Evolutionary conservation across 768 basidiomycete genomes (phyloP).

Genomic region (Phaffia tasmanica): DNA sequence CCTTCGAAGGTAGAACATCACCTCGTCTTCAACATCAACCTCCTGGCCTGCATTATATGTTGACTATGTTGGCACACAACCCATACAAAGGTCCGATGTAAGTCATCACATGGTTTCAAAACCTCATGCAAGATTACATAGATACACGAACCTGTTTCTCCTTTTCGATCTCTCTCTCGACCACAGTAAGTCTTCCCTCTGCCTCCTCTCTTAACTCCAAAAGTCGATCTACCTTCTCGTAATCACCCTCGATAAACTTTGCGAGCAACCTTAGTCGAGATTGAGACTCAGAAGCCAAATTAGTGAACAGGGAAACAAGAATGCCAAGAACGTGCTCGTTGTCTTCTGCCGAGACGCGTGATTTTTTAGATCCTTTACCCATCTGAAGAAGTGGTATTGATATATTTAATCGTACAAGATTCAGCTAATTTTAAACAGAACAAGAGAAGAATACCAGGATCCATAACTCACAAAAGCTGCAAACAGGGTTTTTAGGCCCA

Average conservation of each 20-base stretch:
- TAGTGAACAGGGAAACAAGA: slow-evolving; percentile 73
- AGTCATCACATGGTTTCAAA: not conserved
- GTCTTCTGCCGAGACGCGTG: slow-evolving; percentile 52
- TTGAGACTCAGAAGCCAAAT: slow-evolving; percentile 72
- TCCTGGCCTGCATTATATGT: slow-evolving; percentile 50
- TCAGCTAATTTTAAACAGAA: not conserved
- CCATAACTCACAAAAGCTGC: slow-evolving; percentile 67
- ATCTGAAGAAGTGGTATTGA: no score
- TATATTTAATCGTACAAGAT: not conserved
- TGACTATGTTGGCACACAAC: slow-evolving; percentile 40
- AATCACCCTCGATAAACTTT: slow-evolving; percentile 86
- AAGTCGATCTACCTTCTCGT: slow-evolving; percentile 89
- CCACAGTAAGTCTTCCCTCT: slow-evolving; percentile 48
- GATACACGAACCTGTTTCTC: slow-evolving; percentile 53
- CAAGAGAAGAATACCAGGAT: not conserved
- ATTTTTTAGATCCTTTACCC: slow-evolving; percentile 23
- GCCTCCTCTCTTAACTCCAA: slow-evolving; percentile 73
- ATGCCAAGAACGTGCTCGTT: slow-evolving; percentile 78
- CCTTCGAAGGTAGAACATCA: slow-evolving; percentile 70
- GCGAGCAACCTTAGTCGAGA: slow-evolving; percentile 68
- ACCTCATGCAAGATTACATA: not conserved
- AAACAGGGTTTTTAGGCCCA: slow-evolving; percentile 83
- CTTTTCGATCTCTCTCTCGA: slow-evolving; percentile 55
- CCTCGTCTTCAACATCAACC: slow-evolving; percentile 53
- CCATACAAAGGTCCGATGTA: not conserved